Evolutionary conservation across 257 asterid genomes (phyloP).

Genomic region (Nyctanthes arbortristis): DNA sequence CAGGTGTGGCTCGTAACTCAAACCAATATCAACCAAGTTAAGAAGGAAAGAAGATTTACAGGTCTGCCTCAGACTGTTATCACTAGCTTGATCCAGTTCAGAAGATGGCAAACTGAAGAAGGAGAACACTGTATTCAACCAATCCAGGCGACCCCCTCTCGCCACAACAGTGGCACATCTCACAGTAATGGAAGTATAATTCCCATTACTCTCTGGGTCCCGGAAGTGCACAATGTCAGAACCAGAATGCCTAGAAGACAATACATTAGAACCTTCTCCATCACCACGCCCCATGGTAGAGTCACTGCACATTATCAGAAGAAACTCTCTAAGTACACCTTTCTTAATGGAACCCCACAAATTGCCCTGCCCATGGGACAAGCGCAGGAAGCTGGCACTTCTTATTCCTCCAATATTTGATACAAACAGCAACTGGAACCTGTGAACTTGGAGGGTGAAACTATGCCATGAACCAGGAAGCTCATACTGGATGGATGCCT

Average conservation of each 20-base stretch:
- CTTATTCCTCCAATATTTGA: constrained; percentile 76
- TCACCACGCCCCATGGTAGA: constrained; percentile 86
- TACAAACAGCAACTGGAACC: constrained; percentile 70
- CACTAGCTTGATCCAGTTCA: constrained; percentile 48
- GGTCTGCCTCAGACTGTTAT: constrained; percentile 38
- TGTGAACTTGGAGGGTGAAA: constrained; percentile 62
- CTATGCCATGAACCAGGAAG: constrained; percentile 89
- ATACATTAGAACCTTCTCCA: constrained; percentile 86
- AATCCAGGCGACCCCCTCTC: constrained; percentile 90
- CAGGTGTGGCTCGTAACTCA: constrained; percentile 80
- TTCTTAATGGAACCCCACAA: constrained; percentile 78
- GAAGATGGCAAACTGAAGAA: constrained; percentile 62
- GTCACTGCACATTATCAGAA: constrained; percentile 77
- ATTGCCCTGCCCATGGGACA: constrained; percentile 76
- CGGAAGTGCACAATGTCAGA: constrained; percentile 62
- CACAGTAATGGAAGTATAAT: constrained; percentile 55
- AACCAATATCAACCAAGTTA: constrained; percentile 79
- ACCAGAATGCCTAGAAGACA: constrained; percentile 73
- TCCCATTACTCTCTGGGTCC: constrained; percentile 64
- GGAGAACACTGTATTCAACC: constrained; percentile 67
- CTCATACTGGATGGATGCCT: constrained; percentile 57
- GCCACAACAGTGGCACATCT: constrained; percentile 84
- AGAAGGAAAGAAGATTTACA: constrained; percentile 73
- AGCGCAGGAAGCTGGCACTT: constrained; percentile 63
- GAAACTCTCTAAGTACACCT: constrained; percentile 59